A percentile compares a stretch with the other conserved stretches of the same genome.
These are phyloP conservation scores for Nidula niveotomentosa DNA, from an alignment of 1,284 basidiomycete genomes.

Conservation along the genomic window DNA sequence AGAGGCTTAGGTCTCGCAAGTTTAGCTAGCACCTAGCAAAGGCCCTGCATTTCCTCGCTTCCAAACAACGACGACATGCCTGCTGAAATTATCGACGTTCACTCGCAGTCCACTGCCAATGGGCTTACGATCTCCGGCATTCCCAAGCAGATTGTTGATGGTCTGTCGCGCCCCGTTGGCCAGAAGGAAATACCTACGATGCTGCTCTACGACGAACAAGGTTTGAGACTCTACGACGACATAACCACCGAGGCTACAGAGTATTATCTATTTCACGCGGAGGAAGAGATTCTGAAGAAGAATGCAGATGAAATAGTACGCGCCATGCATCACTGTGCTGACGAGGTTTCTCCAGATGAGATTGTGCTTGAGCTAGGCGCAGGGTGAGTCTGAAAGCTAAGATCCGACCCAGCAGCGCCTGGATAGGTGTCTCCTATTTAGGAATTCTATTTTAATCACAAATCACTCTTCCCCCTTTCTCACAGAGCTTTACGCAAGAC, in stretches of 20 bases:
- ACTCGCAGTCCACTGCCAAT: constrained; percentile 27
- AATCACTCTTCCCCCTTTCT: constrained; percentile 2
- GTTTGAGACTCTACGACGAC: constrained; percentile 80
- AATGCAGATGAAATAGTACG: constrained; percentile 68
- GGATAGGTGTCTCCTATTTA: too few species aligned
- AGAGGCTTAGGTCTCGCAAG: too few species aligned
- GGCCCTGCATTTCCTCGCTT: too few species aligned
- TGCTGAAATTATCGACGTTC: constrained; percentile 55
- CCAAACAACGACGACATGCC: constrained; percentile 23
- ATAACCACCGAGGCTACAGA: constrained; percentile 83
- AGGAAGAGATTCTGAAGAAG: constrained; percentile 68
- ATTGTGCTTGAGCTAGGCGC: constrained; percentile 86
- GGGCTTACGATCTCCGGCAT: constrained; percentile 36
- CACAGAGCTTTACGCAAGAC: constrained; percentile 87
- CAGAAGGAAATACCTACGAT: constrained; percentile 79
- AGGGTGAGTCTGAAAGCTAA: constrained; percentile 58
- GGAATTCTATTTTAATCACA: neutral
- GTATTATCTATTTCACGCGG: constrained; percentile 87
- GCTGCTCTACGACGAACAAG: constrained; percentile 86
- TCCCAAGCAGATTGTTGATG: constrained; percentile 46
- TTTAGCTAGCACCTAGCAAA: too few species aligned
- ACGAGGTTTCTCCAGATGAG: constrained; percentile 45
- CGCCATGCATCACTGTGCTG: constrained; percentile 62
- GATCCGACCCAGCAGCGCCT: too few species aligned
- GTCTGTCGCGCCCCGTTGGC: constrained; percentile 52